These are phyloP conservation scores for Colletotrichum sojae DNA, from an alignment of 2,329 filamentous ascomycete species.

Conservation along the genomic window DNA sequence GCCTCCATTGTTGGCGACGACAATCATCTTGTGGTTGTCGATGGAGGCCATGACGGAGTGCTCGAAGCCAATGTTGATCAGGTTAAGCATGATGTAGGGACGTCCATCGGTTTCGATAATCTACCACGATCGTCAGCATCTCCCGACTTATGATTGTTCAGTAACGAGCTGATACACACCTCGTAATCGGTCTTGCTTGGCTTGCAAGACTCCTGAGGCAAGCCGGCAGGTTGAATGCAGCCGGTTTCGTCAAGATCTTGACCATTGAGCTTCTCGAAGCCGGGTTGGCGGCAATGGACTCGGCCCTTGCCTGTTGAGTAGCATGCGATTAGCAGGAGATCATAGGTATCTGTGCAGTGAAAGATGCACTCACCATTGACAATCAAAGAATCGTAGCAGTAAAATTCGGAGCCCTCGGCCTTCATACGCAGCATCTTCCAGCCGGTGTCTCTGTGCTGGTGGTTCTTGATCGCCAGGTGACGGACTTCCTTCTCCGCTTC, in stretches of 20 bases:
- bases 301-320: conserved; percentile 43
- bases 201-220: conserved; percentile 22
- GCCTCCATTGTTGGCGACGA: conserved; percentile 45
- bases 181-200: conserved; percentile 33
- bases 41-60: conserved; percentile 38
- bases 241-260: conserved; percentile 24
- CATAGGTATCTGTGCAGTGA: no score
- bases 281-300: conserved; percentile 42
- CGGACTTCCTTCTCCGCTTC: conserved; percentile 27
- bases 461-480: conserved; percentile 36
- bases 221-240: conserved; percentile 28
- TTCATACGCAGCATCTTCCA: conserved; percentile 38
- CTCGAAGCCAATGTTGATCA: conserved; percentile 37
- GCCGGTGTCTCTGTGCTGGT: conserved; percentile 35
- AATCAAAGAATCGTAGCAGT: conserved; percentile 45
- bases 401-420: conserved; percentile 35
- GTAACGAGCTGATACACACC: background rate
- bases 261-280: conserved; percentile 27
- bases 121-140: background rate
- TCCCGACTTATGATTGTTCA: background rate
- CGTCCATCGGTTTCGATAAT: conserved; percentile 29
- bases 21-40: conserved; percentile 45
- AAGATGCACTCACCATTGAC: conserved; percentile 42
- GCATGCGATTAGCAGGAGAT: background rate
- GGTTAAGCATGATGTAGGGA: conserved; percentile 33